phyloP scores from a whole-genome alignment of 208 protist genomes.

The Trypanosoma brucei region DNA sequence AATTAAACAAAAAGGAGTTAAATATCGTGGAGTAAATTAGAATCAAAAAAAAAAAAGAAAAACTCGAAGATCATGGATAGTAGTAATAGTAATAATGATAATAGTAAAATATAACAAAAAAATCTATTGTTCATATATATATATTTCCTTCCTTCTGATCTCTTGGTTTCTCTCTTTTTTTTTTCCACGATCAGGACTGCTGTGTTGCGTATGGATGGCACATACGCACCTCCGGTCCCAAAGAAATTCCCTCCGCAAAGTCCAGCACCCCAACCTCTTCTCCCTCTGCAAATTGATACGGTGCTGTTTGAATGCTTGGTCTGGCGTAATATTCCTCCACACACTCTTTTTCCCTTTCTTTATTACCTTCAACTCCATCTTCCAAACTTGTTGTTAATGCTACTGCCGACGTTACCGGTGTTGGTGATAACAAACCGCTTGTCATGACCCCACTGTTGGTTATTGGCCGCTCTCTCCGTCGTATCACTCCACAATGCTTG shows the following conservation, averaged over 20 bases:
- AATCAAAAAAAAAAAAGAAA: no score
- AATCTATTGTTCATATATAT: background rate
- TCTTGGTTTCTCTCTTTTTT: background rate
- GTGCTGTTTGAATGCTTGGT: slow-evolving; percentile 45
- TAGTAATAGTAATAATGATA: no score
- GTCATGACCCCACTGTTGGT: slow-evolving; percentile 7
- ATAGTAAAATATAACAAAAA: no score
- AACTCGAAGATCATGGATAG: no score
- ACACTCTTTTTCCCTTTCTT: slow-evolving; percentile 24
- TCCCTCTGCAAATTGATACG: slow-evolving; percentile 55
- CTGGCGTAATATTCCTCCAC: slow-evolving; percentile 51
- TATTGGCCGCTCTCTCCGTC: slow-evolving; percentile 39
- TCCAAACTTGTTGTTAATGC: slow-evolving; percentile 10
- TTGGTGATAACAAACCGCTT: background rate
- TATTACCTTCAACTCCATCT: slow-evolving; percentile 24
- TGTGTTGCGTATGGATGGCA: slow-evolving; percentile 13
- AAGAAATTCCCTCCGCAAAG: slow-evolving; percentile 34
- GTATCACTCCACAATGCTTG: slow-evolving; percentile 54
- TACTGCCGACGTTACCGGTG: background rate
- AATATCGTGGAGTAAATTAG: no score
- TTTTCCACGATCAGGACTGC: background rate
- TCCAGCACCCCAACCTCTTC: slow-evolving; percentile 40
- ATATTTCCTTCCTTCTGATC: background rate
- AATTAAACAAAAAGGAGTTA: no score
- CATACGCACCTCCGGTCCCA: slow-evolving; percentile 52